Conservation (phyloP, 345 rosid genomes). For the Erodium maritimum region DNA sequence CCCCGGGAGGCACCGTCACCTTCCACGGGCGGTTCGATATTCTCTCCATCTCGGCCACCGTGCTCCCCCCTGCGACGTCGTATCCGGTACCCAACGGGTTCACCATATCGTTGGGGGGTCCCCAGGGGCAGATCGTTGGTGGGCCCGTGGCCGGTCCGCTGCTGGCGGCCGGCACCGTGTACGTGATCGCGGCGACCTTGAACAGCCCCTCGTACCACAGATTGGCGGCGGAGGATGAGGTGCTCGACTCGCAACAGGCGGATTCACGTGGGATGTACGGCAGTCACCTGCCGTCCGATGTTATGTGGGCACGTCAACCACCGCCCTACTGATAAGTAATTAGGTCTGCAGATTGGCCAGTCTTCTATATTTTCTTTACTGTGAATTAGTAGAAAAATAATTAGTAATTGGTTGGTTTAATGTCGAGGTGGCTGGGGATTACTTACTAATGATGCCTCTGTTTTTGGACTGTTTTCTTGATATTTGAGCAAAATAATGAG, state of each 20-base stretch:
- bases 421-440: too few species aligned
- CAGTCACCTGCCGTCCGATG: too few species aligned
- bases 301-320: too few species aligned
- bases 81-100: conserved; percentile 39
- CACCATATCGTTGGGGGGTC: conserved; percentile 73
- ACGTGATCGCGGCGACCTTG: conserved; percentile 66
- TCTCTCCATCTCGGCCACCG: conserved; percentile 74
- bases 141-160: conserved; percentile 69
- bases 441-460: too few species aligned
- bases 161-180: conserved; percentile 58
- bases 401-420: too few species aligned
- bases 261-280: too few species aligned
- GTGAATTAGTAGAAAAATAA: too few species aligned
- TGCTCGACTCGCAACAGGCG: conserved; percentile 35
- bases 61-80: conserved; percentile 40
- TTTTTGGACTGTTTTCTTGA: too few species aligned
- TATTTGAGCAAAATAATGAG: too few species aligned
- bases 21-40: conserved; percentile 87
- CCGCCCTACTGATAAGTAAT: too few species aligned
- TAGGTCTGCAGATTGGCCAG: too few species aligned
- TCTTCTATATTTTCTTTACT: too few species aligned
- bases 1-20: conserved; percentile 62
- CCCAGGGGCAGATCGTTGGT: conserved; percentile 89
- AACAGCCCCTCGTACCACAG: conserved; percentile 62
- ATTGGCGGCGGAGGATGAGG: conserved; percentile 36